Evolutionary conservation across 441 rosid species (phyloP), one percentile per base, ranked within the genome.

Genomic region (Lepidium campestre): DNA sequence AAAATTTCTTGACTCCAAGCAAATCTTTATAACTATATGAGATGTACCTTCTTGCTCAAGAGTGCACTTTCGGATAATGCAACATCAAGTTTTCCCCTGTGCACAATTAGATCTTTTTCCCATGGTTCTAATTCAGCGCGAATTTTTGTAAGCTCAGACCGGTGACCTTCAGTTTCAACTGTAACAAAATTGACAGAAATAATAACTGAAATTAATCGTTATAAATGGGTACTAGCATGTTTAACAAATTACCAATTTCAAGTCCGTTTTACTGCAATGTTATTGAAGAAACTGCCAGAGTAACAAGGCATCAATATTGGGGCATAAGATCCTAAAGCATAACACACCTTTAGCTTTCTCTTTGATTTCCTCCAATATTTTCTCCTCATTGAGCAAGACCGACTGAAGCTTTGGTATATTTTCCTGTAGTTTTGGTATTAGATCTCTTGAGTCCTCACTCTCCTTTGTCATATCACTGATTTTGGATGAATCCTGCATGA

Each of bases 41-140:
- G 55, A 31, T 68, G 23, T 67, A 93, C 97, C 99, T 91, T 93
- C 62, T 86, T 89, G 42, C 36, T 78, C 80, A 93, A 80, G 67
- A 89, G 96, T 76, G 85, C 86, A 60, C 84, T 82, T 71, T 89
- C 96, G 3, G 93, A 84, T 57, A 70, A 75, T 75, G 99, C 92
- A 75, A 91, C 97, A 62, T 89, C 97, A 77, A 87, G 86, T 71
- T 85, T 85, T 63, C 99, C 99, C 82, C 68, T 91, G 82, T 84
- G 97, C 75, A 80, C 89, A 75, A 91, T 91, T 74, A 91, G 62
- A 63, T 89, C 87, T 49, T 80, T 76, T 56, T 94, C 97, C 97
- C 99, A 94, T 31, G 99, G 99, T 75, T 94, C 92, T 75, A 94
- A 59, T 65, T 91, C 91, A 57, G 88, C 81, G 10, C 97, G 96